These are phyloP conservation scores for Apiospora marii DNA, from an alignment of 2,329 filamentous ascomycete genomes.

Conservation along the genomic window DNA sequence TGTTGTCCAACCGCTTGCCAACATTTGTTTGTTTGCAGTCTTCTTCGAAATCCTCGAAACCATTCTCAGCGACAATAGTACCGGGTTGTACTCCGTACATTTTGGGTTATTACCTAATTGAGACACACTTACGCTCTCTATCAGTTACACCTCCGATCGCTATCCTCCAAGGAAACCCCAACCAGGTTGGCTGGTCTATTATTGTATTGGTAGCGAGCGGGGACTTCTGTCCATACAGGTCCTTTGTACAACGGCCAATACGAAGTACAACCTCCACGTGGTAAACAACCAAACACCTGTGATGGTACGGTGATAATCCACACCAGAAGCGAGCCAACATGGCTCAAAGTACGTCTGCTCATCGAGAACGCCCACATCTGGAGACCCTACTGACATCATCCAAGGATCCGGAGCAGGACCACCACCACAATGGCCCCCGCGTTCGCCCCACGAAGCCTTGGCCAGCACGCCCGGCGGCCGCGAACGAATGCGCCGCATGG, in stretches of 20 bases:
- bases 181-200: neutral
- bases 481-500: conserved; percentile 73
- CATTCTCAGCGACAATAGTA: conserved; percentile 1
- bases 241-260: conserved; percentile 17
- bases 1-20: neutral
- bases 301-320: conserved; percentile 29
- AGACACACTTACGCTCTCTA: neutral
- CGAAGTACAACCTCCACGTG: neutral
- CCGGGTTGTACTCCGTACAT: neutral
- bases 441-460: conserved; percentile 71
- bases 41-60: neutral
- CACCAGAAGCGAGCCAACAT: conserved; percentile 33
- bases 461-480: conserved; percentile 79
- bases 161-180: neutral
- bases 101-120: conserved; percentile 16
- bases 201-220: neutral
- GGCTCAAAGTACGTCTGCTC: conserved; percentile 27
- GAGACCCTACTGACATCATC: conserved; percentile 31
- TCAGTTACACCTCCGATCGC: neutral
- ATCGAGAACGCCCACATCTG: neutral
- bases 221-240: neutral
- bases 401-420: conserved; percentile 45
- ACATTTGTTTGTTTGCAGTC: conserved; percentile 8
- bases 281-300: conserved; percentile 5
- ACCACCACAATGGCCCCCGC: conserved; percentile 70